Evolutionary conservation across 441 rosid species (phyloP).

Genomic region (Populus hybrid): DNA sequence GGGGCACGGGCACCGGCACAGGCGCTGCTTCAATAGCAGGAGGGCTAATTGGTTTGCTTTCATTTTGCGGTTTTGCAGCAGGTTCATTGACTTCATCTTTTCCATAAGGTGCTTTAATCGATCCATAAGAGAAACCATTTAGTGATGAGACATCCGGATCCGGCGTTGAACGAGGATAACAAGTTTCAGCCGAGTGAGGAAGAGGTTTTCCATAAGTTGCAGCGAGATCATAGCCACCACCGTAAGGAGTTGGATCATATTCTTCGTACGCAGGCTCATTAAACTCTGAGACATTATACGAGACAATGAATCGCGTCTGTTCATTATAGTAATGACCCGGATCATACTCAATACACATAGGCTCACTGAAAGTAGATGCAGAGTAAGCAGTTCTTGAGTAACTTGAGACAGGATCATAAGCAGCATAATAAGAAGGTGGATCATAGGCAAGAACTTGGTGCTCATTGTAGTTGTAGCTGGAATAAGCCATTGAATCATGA

Average conservation of each 20-base stretch:
- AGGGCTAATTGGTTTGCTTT: slow-evolving; percentile 11
- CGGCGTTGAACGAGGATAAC: slow-evolving; percentile 47
- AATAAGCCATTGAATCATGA: slow-evolving; percentile 11
- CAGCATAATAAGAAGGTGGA: slow-evolving; percentile 18
- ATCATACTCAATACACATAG: slow-evolving; percentile 35
- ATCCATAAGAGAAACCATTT: slow-evolving; percentile 31
- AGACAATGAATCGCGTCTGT: slow-evolving; percentile 37
- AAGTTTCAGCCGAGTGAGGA: slow-evolving; percentile 52
- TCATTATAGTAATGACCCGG: slow-evolving; percentile 16
- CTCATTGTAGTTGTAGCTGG: slow-evolving; percentile 10
- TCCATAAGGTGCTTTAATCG: slow-evolving; percentile 26
- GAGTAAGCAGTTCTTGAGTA: slow-evolving; percentile 35
- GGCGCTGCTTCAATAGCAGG: slow-evolving; percentile 5
- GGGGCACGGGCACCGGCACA: neutral
- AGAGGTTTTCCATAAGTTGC: slow-evolving; percentile 62
- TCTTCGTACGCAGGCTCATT: slow-evolving; percentile 53
- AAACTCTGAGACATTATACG: slow-evolving; percentile 39
- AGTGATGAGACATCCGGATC: slow-evolving; percentile 13
- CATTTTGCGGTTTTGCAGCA: slow-evolving; percentile 12
- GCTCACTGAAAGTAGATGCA: slow-evolving; percentile 39
- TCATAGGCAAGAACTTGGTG: neutral
- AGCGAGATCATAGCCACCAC: slow-evolving; percentile 62
- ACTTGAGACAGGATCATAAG: slow-evolving; percentile 13
- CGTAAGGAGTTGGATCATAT: slow-evolving; percentile 72
- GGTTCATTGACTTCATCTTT: slow-evolving; percentile 22